Base-by-base conservation (phyloP, 129 eudicot species). In the Centrapalus pauciflorus region DNA sequence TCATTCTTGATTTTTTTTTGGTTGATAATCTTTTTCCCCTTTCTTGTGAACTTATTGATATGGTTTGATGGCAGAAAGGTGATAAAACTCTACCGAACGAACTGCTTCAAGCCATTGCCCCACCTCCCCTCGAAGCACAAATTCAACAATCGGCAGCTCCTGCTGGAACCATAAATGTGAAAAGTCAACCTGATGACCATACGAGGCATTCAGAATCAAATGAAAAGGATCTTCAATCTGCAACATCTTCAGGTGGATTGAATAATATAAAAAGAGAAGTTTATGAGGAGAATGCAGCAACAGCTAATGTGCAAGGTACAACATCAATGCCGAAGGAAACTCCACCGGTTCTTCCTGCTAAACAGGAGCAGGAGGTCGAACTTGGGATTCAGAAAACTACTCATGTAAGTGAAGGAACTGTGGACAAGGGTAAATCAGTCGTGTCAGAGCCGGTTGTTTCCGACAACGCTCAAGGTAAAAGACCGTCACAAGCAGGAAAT, bases 41-140 rank as follows among this genome's bases (percentile, higher is more conserved):
- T 71, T 28, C 35, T 23, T 50, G 38, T 58, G 66, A 61, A 50
- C 46, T 33, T 62, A 6, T 50, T 62, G 56, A 28, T 28, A 38
- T 64, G 41, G 21, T 57, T 65, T 64, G 10, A 64, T 76, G 21
- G 66, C 86, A 88, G 96, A 88, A 93, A 86, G 96, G 96, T 69
- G 96, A 93, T 58, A 83, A 76, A 68, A 84, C 88, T 58, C 81
- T 93, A 65, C 99, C 99, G 5, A 85, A 77, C 29, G 96, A 88
- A 72, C 77, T 93, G 49, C 90, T 93, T 49, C 90, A 84, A 51
- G 82, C 95, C 35, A 89, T 93, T 57, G 68, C 71, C 3, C 99
- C 99, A 13, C 99, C 96, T 2, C 90, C 96, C 33, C 87, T 86
- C 16, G 99, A 93, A 65, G 37, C 81, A 38, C 95, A 88, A 76